phyloP scores from a whole-genome alignment of 1,284 basidiomycete species.

The Schizophyllum amplum region DNA sequence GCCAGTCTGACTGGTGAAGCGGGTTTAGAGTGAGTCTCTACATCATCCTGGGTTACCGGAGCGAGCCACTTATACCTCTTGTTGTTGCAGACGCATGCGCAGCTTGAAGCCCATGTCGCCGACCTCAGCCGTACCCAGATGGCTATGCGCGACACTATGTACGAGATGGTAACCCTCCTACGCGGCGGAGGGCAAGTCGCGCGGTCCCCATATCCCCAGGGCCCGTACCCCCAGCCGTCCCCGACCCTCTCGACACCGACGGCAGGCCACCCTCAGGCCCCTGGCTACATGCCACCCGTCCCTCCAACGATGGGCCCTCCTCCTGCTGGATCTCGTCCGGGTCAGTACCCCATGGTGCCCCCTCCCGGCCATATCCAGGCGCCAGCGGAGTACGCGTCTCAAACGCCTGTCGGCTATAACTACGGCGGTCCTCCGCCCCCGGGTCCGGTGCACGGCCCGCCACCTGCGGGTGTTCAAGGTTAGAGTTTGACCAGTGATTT shows the following conservation, averaged over 20 bases:
- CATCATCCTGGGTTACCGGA: background rate
- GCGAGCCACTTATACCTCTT: constrained; percentile 8
- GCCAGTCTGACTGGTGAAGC: constrained; percentile 80
- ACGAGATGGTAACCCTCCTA: constrained; percentile 66
- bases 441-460: background rate
- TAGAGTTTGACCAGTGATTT: constrained; percentile 35
- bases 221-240: constrained; percentile 55
- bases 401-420: background rate
- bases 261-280: constrained; percentile 13
- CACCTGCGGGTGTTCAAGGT: background rate
- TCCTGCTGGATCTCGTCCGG: constrained; percentile 21
- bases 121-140: constrained; percentile 65
- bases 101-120: constrained; percentile 76
- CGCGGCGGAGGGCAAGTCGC: constrained; percentile 41
- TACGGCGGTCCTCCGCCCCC: background rate
- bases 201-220: constrained; percentile 56
- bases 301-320: constrained; percentile 18
- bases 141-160: constrained; percentile 67
- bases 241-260: constrained; percentile 56
- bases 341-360: constrained; percentile 14
- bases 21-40: constrained; percentile 68
- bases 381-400: background rate
- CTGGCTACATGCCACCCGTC: constrained; percentile 21
- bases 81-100: constrained; percentile 64
- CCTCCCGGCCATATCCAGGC: constrained; percentile 17